These are phyloP conservation scores for Talaromyces wortmannii DNA, from an alignment of 495 filamentous ascomycete genomes.

Conservation along the genomic window DNA sequence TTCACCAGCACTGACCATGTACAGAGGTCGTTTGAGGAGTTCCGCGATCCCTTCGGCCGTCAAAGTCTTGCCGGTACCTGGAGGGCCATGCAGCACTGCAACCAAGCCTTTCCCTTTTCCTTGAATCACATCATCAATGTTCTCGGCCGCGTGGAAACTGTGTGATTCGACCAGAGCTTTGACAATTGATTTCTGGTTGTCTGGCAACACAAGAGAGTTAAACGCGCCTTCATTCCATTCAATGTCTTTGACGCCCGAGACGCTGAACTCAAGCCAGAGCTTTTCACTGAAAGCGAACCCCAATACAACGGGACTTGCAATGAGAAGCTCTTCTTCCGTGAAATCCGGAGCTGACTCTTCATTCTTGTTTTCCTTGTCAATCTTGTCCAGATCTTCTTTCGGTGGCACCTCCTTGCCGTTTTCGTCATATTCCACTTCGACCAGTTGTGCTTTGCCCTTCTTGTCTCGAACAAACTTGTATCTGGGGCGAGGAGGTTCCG, in stretches of 20 bases:
- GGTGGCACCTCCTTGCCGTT: slow-evolving; percentile 55
- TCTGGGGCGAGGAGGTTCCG: slow-evolving; percentile 49
- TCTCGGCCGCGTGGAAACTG: slow-evolving; percentile 73
- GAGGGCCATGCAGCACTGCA: slow-evolving; percentile 72
- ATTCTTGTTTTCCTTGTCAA: slow-evolving; percentile 17
- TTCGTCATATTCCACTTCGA: slow-evolving; percentile 56
- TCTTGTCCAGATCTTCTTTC: slow-evolving; percentile 55
- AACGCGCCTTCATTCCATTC: slow-evolving; percentile 80
- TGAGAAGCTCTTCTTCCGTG: slow-evolving; percentile 78
- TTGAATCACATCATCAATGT: slow-evolving; percentile 77
- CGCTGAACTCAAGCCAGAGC: slow-evolving; percentile 84
- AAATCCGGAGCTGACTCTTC: slow-evolving; percentile 42
- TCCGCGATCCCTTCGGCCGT: slow-evolving; percentile 86
- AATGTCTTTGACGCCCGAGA: slow-evolving; percentile 77
- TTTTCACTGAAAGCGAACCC: slow-evolving; percentile 92
- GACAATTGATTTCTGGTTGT: slow-evolving; percentile 73
- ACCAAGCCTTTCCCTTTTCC: slow-evolving; percentile 75
- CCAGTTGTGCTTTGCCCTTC: slow-evolving; percentile 49
- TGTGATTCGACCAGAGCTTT: slow-evolving; percentile 74
- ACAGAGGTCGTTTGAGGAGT: slow-evolving; percentile 72
- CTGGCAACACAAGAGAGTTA: slow-evolving; percentile 66
- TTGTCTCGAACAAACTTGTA: slow-evolving; percentile 63
- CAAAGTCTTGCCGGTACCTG: slow-evolving; percentile 83
- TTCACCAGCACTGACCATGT: slow-evolving; percentile 79
- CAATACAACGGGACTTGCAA: slow-evolving; percentile 85